A percentile compares a stretch with the other conserved stretches of the same genome.
These are phyloP conservation scores for Ustilago shanxiensis DNA, from an alignment of 1,284 basidiomycete genomes.

Conservation along the genomic window DNA sequence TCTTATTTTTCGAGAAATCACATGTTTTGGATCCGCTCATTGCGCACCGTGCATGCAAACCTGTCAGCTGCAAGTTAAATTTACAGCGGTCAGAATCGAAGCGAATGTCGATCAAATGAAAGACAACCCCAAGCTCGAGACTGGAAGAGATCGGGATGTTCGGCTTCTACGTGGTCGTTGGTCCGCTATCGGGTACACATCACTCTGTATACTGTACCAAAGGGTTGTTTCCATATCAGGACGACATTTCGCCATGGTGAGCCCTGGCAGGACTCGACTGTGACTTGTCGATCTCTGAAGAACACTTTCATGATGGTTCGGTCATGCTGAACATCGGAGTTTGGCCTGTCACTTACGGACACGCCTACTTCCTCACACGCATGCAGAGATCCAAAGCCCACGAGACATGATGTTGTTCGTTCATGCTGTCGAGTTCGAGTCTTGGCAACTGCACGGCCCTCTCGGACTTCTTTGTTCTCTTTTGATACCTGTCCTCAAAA, in stretches of 20 bases:
- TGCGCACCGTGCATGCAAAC: background rate
- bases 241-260: too few relatives aligned
- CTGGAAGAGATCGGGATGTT: too few relatives aligned
- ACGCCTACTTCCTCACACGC: too few relatives aligned
- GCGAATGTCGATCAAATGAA: constrained; percentile 2
- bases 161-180: too few relatives aligned
- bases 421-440: background rate
- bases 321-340: too few relatives aligned
- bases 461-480: background rate
- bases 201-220: too few relatives aligned
- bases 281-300: too few relatives aligned
- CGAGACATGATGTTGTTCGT: background rate
- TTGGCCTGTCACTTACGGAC: too few relatives aligned
- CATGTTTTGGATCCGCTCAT: background rate
- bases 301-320: too few relatives aligned
- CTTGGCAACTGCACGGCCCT: background rate
- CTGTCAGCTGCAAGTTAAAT: background rate
- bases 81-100: background rate
- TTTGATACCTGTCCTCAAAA: background rate
- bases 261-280: background rate
- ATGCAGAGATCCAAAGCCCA: too few relatives aligned
- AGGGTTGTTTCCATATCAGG: too few relatives aligned
- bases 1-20: background rate
- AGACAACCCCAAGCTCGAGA: background rate
- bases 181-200: too few relatives aligned